phyloP scores from a whole-genome alignment of 768 basidiomycete species.

The Pleurotus tuoliensis region DNA sequence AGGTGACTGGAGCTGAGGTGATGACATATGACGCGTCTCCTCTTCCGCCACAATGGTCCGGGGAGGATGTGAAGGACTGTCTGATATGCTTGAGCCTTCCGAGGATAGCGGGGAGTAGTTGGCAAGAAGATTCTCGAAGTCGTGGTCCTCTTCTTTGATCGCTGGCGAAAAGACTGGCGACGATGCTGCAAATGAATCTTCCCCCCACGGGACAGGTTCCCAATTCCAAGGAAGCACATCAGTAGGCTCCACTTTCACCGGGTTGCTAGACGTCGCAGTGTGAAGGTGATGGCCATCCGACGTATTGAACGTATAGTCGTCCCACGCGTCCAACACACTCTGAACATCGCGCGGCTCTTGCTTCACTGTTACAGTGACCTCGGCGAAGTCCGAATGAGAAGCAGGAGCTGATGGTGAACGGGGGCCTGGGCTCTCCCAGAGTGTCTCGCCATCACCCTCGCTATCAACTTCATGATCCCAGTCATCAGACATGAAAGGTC shows the following conservation, averaged over 20 bases:
- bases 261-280: conserved; percentile 28
- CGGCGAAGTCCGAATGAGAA: conserved; percentile 23
- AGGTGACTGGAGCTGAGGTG: conserved; percentile 13
- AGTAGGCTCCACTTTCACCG: conserved; percentile 40
- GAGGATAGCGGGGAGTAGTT: conserved; percentile 21
- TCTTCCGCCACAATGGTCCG: background rate
- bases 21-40: background rate
- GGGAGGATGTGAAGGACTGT: background rate
- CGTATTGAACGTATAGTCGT: conserved; percentile 42
- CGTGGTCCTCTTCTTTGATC: conserved; percentile 48
- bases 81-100: conserved; percentile 14
- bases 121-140: conserved; percentile 33
- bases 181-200: conserved; percentile 17
- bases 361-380: conserved; percentile 38
- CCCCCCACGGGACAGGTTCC: conserved; percentile 27
- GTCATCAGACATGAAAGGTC: conserved; percentile 30
- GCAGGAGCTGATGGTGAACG: conserved; percentile 59
- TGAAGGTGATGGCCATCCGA: conserved; percentile 39
- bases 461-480: conserved; percentile 47
- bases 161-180: background rate
- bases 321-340: conserved; percentile 68
- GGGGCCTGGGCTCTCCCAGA: conserved; percentile 63
- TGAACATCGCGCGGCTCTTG: conserved; percentile 60
- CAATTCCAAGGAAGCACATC: conserved; percentile 39
- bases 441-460: conserved; percentile 54